Evolutionary conservation across 1,139 yeast species (phyloP).

Genomic region (Sugiyamaella paludigena): DNA sequence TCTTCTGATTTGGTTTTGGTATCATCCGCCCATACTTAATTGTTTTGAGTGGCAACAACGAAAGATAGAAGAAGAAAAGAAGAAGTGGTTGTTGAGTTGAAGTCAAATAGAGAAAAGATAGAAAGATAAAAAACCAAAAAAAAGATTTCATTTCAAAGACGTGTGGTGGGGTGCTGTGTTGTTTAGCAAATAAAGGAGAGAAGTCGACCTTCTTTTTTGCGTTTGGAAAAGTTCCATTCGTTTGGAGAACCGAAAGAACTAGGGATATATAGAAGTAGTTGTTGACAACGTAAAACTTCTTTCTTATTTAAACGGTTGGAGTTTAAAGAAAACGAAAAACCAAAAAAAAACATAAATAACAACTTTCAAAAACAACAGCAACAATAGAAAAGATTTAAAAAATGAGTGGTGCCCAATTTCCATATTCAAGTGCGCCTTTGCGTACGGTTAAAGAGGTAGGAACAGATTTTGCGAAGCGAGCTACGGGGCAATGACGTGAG

Average conservation of each 20-base stretch:
- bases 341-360: not conserved
- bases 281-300: no score
- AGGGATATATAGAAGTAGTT: no score
- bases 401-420: constrained; percentile 56
- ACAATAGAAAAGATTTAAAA: not conserved
- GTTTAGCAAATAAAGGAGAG: constrained; percentile 1
- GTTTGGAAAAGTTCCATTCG: not conserved
- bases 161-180: no score
- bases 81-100: not conserved
- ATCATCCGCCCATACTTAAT: constrained; percentile 7
- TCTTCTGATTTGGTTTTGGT: not conserved
- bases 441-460: constrained; percentile 91
- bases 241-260: no score
- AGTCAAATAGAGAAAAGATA: not conserved
- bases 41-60: constrained; percentile 8
- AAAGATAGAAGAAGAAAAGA: not conserved
- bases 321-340: not conserved
- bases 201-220: constrained; percentile 10
- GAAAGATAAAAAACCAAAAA: no score
- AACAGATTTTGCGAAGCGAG: no score
- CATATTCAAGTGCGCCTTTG: constrained; percentile 96
- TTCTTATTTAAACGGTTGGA: no score
- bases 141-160: no score
- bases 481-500: no score
- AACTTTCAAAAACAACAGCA: not conserved